Conservation (phyloP, 306 rosid genomes). For the Hippophae tibetana region DNA sequence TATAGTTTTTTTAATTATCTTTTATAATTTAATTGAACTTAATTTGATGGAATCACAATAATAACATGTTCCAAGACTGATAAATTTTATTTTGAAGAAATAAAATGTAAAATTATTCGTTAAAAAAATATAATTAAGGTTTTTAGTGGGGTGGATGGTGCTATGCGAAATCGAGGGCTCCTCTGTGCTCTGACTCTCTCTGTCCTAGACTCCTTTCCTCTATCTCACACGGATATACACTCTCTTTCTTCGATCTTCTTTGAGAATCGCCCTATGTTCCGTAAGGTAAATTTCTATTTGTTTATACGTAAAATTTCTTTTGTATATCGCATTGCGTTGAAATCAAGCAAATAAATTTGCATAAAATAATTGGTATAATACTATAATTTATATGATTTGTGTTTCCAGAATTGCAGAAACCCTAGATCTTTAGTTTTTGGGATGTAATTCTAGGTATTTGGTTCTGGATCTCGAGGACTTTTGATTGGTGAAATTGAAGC, state of each 20-base stretch:
- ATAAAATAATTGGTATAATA: conserved; percentile 3
- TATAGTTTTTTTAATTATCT: too few relatives aligned
- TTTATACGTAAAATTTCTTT: not conserved
- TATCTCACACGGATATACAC: conserved; percentile 8
- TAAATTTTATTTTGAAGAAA: not conserved
- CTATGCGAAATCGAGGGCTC: conserved; percentile 46
- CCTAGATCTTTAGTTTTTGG: conserved; percentile 36
- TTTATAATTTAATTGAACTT: too few relatives aligned
- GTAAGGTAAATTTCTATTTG: conserved; percentile 16
- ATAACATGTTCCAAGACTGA: too few relatives aligned
- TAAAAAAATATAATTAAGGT: conserved; percentile 14
- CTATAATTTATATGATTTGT: conserved; percentile 12
- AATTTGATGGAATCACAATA: too few relatives aligned
- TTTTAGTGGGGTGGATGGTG: conserved; percentile 32
- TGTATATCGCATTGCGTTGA: conserved; percentile 19
- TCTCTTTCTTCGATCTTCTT: conserved; percentile 5
- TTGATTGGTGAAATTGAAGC: conserved; percentile 16
- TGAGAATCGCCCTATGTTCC: conserved; percentile 33
- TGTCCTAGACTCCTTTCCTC: not conserved
- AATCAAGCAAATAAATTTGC: conserved; percentile 15
- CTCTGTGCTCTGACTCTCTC: conserved; percentile 2
- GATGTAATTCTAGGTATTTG: conserved; percentile 5
- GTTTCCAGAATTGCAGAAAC: conserved; percentile 18
- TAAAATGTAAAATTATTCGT: not conserved
- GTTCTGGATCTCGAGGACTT: conserved; percentile 44